These are phyloP conservation scores for Selenicereus undatus DNA, from an alignment of 148 eudicot species.

Conservation along the genomic window DNA sequence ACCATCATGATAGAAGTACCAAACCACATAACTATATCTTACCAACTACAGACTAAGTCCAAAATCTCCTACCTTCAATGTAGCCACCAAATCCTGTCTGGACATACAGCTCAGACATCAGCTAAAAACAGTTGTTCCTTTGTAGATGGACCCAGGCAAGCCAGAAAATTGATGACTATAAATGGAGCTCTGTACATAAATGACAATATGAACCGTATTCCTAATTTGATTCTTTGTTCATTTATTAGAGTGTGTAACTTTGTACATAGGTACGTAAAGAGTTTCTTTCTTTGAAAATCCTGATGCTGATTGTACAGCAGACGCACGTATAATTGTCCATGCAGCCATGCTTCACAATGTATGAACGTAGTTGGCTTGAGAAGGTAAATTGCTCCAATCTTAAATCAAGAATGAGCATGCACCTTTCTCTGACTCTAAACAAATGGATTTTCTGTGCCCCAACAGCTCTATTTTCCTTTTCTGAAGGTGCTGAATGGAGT, in stretches of 20 bases:
- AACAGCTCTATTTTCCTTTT: not conserved
- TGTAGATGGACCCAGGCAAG: not conserved
- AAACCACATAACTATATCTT: not conserved
- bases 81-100: not conserved
- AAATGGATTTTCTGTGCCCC: not conserved
- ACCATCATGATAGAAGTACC: not conserved
- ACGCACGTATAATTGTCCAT: slow-evolving; percentile 5
- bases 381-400: not conserved
- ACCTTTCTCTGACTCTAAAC: not conserved
- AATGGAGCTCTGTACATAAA: not conserved
- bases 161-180: not conserved
- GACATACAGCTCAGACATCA: not conserved
- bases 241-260: not conserved
- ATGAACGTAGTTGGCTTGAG: not conserved
- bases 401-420: not conserved
- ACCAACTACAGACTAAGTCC: not conserved
- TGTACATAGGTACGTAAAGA: not conserved
- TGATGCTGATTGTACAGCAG: not conserved
- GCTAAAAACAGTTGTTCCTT: not conserved
- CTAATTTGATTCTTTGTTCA: slow-evolving; percentile 1
- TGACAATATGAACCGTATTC: not conserved
- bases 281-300: slow-evolving; percentile 10
- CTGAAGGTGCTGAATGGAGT: not conserved
- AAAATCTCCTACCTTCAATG: not conserved
- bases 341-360: not conserved